Evolutionary conservation across 768 basidiomycete species (phyloP).

Genomic region (Serendipita sp.): DNA sequence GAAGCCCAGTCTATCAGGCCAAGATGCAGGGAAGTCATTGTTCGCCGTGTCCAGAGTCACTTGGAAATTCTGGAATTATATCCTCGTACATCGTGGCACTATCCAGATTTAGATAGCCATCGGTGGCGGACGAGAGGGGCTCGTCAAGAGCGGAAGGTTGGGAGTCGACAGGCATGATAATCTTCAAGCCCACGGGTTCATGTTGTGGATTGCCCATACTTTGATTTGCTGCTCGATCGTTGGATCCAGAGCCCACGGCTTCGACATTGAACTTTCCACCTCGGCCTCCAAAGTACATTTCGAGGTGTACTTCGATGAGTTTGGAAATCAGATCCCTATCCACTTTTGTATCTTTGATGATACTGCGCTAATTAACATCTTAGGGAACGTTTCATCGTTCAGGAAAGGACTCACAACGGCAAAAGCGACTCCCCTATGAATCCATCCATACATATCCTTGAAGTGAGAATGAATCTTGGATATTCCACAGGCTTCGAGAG

Average conservation of each 20-base stretch:
- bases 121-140: too few species aligned
- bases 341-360: background rate
- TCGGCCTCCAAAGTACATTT: conserved; percentile 4
- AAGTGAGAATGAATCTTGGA: background rate
- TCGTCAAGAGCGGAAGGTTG: too few species aligned
- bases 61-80: too few species aligned
- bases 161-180: too few species aligned
- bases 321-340: background rate
- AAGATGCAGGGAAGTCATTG: too few species aligned
- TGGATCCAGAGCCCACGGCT: background rate
- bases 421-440: background rate
- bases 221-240: background rate
- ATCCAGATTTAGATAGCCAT: too few species aligned
- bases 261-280: background rate
- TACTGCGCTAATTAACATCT: background rate
- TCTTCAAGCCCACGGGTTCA: too few species aligned
- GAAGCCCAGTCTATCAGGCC: too few species aligned
- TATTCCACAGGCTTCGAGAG: background rate
- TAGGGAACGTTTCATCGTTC: background rate
- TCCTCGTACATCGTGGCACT: too few species aligned
- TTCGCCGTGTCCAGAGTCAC: too few species aligned
- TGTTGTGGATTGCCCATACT: too few species aligned
- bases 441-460: conserved; percentile 5
- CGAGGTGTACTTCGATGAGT: conserved; percentile 2
- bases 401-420: background rate